Conservation (phyloP, 805 yeast genomes). For the Pichia membranifaciens region DNA sequence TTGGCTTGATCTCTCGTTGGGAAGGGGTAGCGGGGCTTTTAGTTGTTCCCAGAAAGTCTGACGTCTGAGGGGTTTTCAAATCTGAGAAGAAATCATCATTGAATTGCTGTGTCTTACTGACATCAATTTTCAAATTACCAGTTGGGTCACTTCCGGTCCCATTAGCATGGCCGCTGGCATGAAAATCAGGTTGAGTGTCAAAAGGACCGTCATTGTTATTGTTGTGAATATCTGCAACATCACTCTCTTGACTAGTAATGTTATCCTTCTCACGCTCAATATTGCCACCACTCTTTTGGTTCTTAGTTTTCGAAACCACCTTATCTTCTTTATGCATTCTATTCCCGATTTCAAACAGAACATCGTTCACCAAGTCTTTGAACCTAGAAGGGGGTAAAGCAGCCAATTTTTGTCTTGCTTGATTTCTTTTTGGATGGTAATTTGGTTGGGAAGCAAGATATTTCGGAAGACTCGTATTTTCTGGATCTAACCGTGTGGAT, state of each 20-base stretch:
- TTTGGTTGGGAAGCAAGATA: slow-evolving; percentile 60
- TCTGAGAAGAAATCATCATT: slow-evolving; percentile 1
- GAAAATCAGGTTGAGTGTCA: no score
- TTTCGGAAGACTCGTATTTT: slow-evolving; percentile 47
- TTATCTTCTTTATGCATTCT: slow-evolving; percentile 10
- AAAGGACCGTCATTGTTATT: no score
- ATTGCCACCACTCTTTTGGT: no score
- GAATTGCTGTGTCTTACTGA: slow-evolving; percentile 3
- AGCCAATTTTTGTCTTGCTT: slow-evolving; percentile 88
- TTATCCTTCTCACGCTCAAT: no score
- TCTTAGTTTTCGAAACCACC: no score
- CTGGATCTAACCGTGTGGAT: slow-evolving; percentile 34
- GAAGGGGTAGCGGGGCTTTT: slow-evolving; percentile 24
- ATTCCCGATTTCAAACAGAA: slow-evolving; percentile 78
- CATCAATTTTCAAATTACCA: slow-evolving; percentile 3
- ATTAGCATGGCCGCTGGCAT: background rate
- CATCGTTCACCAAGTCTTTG: slow-evolving; percentile 86
- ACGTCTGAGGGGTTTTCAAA: slow-evolving; percentile 16
- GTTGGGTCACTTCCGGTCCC: background rate
- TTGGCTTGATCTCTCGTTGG: slow-evolving; percentile 41
- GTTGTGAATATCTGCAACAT: no score
- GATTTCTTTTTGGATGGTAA: slow-evolving; percentile 91
- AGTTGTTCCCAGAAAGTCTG: background rate
- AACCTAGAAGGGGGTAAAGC: slow-evolving; percentile 77
- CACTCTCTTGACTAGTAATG: no score